These are phyloP conservation scores for Sugiyamaella mastotermitis DNA, from an alignment of 805 yeast species.

Conservation along the genomic window DNA sequence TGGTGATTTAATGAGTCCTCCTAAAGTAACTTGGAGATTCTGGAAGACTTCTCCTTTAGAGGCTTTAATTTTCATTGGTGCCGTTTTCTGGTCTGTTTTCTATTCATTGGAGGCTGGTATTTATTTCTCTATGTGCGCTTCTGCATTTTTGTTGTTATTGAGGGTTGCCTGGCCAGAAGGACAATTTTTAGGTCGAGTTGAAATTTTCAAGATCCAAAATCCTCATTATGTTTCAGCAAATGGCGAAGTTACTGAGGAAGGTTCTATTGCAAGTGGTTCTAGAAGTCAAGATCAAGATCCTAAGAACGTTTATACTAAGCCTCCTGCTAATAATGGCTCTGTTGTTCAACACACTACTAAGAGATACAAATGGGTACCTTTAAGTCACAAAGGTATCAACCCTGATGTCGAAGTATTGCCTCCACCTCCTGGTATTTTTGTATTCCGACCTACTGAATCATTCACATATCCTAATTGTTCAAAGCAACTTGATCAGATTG, in stretches of 20 bases:
- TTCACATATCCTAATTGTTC: constrained; percentile 80
- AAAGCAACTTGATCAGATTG: constrained; percentile 59
- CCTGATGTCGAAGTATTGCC: constrained; percentile 52
- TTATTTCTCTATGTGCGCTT: constrained; percentile 84
- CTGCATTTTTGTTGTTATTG: constrained; percentile 66
- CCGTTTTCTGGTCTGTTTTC: constrained; percentile 70
- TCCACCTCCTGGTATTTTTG: constrained; percentile 89
- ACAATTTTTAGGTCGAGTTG: constrained; percentile 71
- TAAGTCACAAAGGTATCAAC: constrained; percentile 44
- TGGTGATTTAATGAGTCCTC: constrained; percentile 68
- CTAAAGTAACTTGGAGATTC: constrained; percentile 42
- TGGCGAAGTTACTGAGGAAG: constrained; percentile 3
- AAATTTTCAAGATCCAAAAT: constrained; percentile 63
- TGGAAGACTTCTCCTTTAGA: constrained; percentile 75
- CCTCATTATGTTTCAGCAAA: constrained; percentile 33
- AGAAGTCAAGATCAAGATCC: not conserved
- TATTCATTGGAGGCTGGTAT: constrained; percentile 81
- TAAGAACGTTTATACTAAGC: constrained; percentile 1
- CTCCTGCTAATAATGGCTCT: not conserved
- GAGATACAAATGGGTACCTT: constrained; percentile 31
- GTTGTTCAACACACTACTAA: not conserved
- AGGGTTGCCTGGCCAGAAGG: constrained; percentile 78
- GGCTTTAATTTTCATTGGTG: constrained; percentile 62
- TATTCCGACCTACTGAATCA: constrained; percentile 75
- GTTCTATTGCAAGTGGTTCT: not conserved